phyloP scores from a whole-genome alignment of 441 rosid species.

The Pelargonium fulgidum region DNA sequence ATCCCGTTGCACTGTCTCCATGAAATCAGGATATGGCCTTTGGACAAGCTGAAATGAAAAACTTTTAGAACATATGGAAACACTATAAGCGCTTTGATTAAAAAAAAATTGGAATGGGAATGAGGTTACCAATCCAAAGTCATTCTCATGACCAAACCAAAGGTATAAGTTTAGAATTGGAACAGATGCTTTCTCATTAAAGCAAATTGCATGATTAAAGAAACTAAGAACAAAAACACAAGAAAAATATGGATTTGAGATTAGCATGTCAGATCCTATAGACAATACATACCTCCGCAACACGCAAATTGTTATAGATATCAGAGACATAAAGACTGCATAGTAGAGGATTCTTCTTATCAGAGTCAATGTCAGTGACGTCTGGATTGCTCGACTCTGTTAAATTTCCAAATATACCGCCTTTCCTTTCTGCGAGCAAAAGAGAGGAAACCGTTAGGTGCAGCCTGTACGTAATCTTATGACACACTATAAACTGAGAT shows the following conservation, averaged over 20 bases:
- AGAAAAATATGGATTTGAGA: too few relatives aligned
- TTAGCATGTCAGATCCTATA: neutral
- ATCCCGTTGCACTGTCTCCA: slow-evolving; percentile 47
- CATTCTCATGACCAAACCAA: too few relatives aligned
- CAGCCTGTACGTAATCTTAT: neutral
- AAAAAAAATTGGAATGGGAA: too few relatives aligned
- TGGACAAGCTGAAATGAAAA: neutral
- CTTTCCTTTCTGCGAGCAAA: slow-evolving; percentile 37
- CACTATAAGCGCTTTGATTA: too few relatives aligned
- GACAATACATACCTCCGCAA: slow-evolving; percentile 57
- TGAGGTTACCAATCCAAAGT: too few relatives aligned
- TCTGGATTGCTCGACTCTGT: slow-evolving; percentile 31
- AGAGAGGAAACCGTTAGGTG: slow-evolving; percentile 20
- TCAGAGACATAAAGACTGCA: slow-evolving; percentile 66
- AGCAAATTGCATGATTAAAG: too few relatives aligned
- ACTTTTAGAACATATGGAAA: neutral
- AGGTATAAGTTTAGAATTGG: too few relatives aligned
- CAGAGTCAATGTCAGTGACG: slow-evolving; percentile 50
- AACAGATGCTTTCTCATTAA: too few relatives aligned
- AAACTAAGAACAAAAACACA: too few relatives aligned
- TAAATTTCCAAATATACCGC: slow-evolving; percentile 24
- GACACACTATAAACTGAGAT: neutral
- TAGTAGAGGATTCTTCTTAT: slow-evolving; percentile 49
- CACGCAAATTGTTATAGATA: slow-evolving; percentile 48
- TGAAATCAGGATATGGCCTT: slow-evolving; percentile 6